Conservation (phyloP, 768 basidiomycete species). For the Fomitopsis serialis region DNA sequence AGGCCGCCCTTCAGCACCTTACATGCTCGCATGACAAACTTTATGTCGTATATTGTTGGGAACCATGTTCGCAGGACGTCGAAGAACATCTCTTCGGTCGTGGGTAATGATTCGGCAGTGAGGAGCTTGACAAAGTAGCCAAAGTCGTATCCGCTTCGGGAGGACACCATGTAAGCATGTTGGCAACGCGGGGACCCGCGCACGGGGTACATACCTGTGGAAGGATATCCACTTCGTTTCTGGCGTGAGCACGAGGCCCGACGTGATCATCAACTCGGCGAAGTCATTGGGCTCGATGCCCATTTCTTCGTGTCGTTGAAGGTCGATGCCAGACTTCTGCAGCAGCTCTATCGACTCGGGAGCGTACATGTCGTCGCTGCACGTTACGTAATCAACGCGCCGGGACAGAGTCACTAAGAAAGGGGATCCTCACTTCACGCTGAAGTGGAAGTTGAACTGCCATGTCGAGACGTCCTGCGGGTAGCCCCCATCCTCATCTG, state of each 20-base stretch:
- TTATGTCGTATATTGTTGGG: conserved; percentile 95
- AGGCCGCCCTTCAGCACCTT: conserved; percentile 82
- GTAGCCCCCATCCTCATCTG: conserved; percentile 89
- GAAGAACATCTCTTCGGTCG: conserved; percentile 87
- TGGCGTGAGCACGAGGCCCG: conserved; percentile 82
- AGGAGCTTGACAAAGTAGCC: conserved; percentile 96
- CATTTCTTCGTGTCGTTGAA: conserved; percentile 86
- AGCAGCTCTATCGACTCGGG: conserved; percentile 96
- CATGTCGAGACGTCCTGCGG: conserved; percentile 91
- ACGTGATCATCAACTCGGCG: conserved; percentile 95
- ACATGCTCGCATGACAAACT: conserved; percentile 87
- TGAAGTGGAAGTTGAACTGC: conserved; percentile 99
- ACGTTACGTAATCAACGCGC: conserved; percentile 13
- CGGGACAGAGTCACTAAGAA: neutral
- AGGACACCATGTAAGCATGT: neutral
- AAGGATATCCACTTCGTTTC: conserved; percentile 97
- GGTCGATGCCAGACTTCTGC: conserved; percentile 93
- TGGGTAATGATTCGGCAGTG: conserved; percentile 79
- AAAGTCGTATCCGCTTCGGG: conserved; percentile 90
- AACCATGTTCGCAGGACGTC: conserved; percentile 87
- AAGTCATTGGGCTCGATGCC: conserved; percentile 93
- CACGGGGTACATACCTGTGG: conserved; percentile 91
- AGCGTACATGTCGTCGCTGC: conserved; percentile 95
- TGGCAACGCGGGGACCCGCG: too few species aligned
- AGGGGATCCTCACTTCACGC: conserved; percentile 50